Conservation (phyloP, 306 rosid species). For the Vigna trinervia region DNA sequence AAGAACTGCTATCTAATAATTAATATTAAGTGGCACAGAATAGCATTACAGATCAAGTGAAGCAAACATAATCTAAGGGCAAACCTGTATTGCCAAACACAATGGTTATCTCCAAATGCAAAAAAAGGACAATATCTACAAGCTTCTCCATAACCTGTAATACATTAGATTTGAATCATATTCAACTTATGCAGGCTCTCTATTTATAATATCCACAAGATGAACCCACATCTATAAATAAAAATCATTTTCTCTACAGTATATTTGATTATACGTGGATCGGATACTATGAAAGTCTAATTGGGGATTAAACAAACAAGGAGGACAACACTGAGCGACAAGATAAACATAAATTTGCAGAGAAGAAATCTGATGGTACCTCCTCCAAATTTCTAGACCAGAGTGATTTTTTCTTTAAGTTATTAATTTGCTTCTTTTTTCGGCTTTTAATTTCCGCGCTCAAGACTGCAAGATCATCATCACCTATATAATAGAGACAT, state of each 20-base stretch:
- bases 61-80: constrained; percentile 34
- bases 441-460: constrained; percentile 68
- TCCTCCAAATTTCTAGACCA: constrained; percentile 86
- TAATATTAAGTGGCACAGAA: constrained; percentile 13
- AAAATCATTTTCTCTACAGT: no score
- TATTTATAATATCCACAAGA: neutral
- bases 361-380: constrained; percentile 56
- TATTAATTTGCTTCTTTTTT: constrained; percentile 67
- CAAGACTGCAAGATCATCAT: constrained; percentile 56
- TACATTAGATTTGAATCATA: constrained; percentile 38
- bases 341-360: constrained; percentile 28
- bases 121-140: constrained; percentile 65
- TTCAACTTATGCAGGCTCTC: no score
- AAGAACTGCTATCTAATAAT: neutral
- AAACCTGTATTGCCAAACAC: constrained; percentile 63
- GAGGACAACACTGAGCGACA: constrained; percentile 13
- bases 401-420: constrained; percentile 81
- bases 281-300: neutral
- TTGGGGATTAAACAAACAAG: constrained; percentile 8
- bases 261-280: neutral
- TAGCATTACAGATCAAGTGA: constrained; percentile 18
- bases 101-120: constrained; percentile 66
- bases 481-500: constrained; percentile 54
- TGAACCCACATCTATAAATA: no score
- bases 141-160: constrained; percentile 77